These are phyloP conservation scores for Mycena pura DNA, from an alignment of 768 basidiomycete genomes.

Conservation along the genomic window DNA sequence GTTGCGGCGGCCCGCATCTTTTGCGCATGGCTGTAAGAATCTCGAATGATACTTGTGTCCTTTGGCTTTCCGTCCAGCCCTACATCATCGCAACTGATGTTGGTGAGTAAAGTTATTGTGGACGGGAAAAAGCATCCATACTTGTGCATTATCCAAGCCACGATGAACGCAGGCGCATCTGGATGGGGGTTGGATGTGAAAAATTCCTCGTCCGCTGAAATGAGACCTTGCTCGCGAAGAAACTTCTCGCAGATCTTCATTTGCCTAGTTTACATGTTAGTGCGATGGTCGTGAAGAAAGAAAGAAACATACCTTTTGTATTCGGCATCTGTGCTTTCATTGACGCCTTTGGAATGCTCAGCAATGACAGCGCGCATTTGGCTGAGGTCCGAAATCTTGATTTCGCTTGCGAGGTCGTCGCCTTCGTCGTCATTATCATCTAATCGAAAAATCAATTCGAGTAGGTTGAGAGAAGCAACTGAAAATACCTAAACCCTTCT, in stretches of 20 bases:
- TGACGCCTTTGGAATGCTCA: slow-evolving; percentile 36
- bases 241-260: slow-evolving; percentile 29
- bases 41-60: too few species aligned
- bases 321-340: slow-evolving; percentile 32
- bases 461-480: too few species aligned
- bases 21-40: too few species aligned
- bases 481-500: too few species aligned
- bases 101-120: too few species aligned
- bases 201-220: slow-evolving; percentile 22
- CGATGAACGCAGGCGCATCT: slow-evolving; percentile 31
- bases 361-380: slow-evolving; percentile 13
- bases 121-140: too few species aligned
- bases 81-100: too few species aligned
- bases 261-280: slow-evolving; percentile 15
- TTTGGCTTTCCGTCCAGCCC: too few species aligned
- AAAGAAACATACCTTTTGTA: slow-evolving; percentile 33
- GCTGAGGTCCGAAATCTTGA: neutral
- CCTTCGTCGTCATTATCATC: neutral
- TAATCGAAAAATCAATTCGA: neutral
- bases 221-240: slow-evolving; percentile 20
- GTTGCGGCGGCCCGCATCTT: too few species aligned
- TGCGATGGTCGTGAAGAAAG: neutral
- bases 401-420: slow-evolving; percentile 2
- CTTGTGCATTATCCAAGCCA: slow-evolving; percentile 37
- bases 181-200: slow-evolving; percentile 24